Evolutionary conservation across 805 yeast species (phyloP).

Genomic region (Yarrowia sp.): DNA sequence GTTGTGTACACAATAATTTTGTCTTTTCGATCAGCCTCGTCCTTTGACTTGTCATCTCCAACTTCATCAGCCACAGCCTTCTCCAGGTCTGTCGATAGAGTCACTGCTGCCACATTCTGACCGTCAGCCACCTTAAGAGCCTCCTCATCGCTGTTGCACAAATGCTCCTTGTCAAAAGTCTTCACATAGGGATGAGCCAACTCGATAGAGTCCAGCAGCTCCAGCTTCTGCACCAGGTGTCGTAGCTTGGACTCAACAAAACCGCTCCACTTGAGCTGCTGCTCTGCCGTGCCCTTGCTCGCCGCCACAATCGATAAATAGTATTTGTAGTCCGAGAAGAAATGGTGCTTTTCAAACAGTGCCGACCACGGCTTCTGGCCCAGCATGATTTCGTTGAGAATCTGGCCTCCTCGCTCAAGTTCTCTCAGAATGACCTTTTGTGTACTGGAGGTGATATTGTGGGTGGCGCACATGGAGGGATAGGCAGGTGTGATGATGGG

Average conservation of each 20-base stretch:
- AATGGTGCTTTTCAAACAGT: conserved; percentile 72
- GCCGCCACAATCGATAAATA: conserved; percentile 79
- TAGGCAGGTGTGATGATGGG: conserved; percentile 98
- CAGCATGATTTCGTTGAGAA: conserved; percentile 62
- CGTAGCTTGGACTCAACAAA: conserved; percentile 86
- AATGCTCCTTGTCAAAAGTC: conserved; percentile 57
- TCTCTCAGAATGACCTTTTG: conserved; percentile 78
- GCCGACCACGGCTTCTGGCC: conserved; percentile 72
- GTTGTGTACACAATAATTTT: conserved; percentile 54
- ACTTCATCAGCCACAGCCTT: conserved; percentile 30
- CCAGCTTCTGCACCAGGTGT: conserved; percentile 76
- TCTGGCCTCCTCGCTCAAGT: conserved; percentile 66
- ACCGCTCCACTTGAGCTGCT: conserved; percentile 89
- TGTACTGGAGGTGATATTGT: conserved; percentile 86
- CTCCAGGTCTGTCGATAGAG: conserved; percentile 25
- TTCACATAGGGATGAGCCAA: conserved; percentile 90
- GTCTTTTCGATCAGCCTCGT: conserved; percentile 23
- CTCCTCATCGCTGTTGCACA: conserved; percentile 51
- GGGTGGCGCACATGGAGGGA: conserved; percentile 99
- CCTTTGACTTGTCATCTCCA: conserved; percentile 35
- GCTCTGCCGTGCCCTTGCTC: conserved; percentile 69
- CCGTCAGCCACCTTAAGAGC: conserved; percentile 55
- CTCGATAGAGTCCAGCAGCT: conserved; percentile 66
- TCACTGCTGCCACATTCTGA: conserved; percentile 49
- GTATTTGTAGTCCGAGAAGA: conserved; percentile 79